Base-by-base conservation (phyloP, 2,329 filamentous ascomycete genomes). In the Rutstroemia sp. region DNA sequence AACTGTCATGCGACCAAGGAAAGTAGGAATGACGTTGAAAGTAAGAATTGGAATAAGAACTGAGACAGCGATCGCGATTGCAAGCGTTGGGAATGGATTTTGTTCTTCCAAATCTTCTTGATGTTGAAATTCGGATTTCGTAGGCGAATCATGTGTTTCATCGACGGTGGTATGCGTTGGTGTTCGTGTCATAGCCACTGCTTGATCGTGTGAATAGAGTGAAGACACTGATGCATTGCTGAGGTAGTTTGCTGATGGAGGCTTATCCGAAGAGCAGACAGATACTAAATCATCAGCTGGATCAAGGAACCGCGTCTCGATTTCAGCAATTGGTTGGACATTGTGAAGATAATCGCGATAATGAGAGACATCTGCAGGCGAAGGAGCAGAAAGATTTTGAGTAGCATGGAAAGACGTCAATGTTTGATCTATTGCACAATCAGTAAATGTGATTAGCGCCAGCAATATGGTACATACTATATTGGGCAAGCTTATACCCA, bases 401-500 rank as follows among this genome's bases (percentile, higher is more conserved):
- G 77, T 74, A 53, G 76, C 72, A 60, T 75, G 75, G 65, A 81
- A 88, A 0, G 83, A 81, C 1, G 78, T 69, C 50, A 89, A 70
- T 1, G 82, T 78, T 62, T 82, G 78, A 60, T 83, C 81, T 84
- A 25, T 49, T 27, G 21, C 40, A 30, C 8, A 10, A 10, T 30
- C 27, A 30, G 27, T 30, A 30, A 9, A 12, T 9, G 27, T 30
- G 0, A 30, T 10, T 10, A 2, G 27, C 27, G 27, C 10, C 27
- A 30, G 27, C 9, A 9, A 3, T 7, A 36, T 8, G n/a, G 46
- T 19, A 51, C 79, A 69, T 71, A 86, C 83, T 85, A 67, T 89
- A 89, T 64, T 87, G 83, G 34, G 78, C 77, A 8, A 88, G 70
- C 67, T 88, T 88, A 60, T 79, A 77, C 16, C 80, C 84, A 54